Evolutionary conservation across 2,329 filamentous ascomycete genomes (phyloP), one percentile per base, ranked within the genome.

Genomic region (Dactylonectria estremocensis): DNA sequence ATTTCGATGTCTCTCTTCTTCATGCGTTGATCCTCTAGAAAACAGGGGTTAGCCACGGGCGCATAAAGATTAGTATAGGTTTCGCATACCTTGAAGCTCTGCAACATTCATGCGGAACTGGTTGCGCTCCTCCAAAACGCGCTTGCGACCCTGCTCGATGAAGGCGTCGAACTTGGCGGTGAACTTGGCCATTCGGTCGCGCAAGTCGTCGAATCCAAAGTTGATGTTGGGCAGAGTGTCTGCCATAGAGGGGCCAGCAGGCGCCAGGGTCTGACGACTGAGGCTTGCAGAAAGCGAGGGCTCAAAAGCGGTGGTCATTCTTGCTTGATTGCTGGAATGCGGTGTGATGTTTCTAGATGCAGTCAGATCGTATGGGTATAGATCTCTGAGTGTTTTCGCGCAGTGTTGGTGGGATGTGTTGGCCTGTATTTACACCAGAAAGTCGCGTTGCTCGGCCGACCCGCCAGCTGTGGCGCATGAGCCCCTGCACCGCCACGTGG

Each of bases 131-230:
- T 98, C 95, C 8, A 98, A 81, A 0, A 98, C 94, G 60, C 93
- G 90, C 81, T 97, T 97, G 56, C 95, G 89, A 0, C 95, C 95
- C 71, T 93, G 91, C 77, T 97, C 95, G 70, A 99, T 98, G 75
- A 98, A 98, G 0, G 91, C 91, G 79, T 99, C 96, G 76, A 99
- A 99, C 74, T 90, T 92, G 9, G 90, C 88, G 0, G 93, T 98
- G 80, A 99, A 99, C 70, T 93, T 94, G 61, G 92, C 89, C 96
- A 99, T 98, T 82, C 95, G 93, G 77, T 95, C 94, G 82, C 95
- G 95, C 78, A 99, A 83, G 74, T 98, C 94, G 76, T 98, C 95
- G 81, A 98, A 98, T 66, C 95, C 95, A 80, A 99, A 98, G 82
- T 97, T 95, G 81, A 97, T 93, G 79, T 88, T 93, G 40, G 96